Conservation (phyloP, 441 rosid species). For the Adansonia grandidieri region DNA sequence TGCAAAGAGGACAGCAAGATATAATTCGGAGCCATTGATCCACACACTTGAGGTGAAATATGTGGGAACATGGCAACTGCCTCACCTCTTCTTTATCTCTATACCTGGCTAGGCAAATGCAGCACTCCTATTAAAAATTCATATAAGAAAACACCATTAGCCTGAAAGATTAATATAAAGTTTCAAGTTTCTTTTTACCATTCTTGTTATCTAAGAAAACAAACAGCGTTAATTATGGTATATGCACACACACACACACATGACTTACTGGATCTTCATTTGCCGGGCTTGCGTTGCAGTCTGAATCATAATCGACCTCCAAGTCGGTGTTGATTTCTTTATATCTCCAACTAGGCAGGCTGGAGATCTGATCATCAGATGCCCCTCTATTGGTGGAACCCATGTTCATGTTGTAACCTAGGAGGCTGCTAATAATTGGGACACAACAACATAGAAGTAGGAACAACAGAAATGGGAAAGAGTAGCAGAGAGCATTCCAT, state of each 20-base stretch:
- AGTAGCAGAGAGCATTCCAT: conserved; percentile 87
- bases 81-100: conserved; percentile 87
- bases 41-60: conserved; percentile 85
- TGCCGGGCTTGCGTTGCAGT: conserved; percentile 32
- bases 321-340: conserved; percentile 45
- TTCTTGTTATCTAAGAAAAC: neutral
- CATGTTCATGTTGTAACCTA: conserved; percentile 92
- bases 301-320: conserved; percentile 36
- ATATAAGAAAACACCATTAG: neutral
- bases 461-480: conserved; percentile 84
- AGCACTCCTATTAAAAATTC: conserved; percentile 63
- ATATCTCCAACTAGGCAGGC: conserved; percentile 77
- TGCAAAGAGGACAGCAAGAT: conserved; percentile 95
- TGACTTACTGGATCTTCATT: conserved; percentile 71
- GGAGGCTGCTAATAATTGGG: conserved; percentile 70
- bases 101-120: conserved; percentile 84
- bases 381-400: conserved; percentile 80
- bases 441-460: conserved; percentile 84
- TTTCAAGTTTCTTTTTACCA: neutral
- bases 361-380: conserved; percentile 84
- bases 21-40: conserved; percentile 96
- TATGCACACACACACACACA: neutral
- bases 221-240: neutral
- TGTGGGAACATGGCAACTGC: conserved; percentile 83
- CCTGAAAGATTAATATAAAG: conserved; percentile 3